A percentile compares a stretch with the other conserved stretches of the same genome.
These are phyloP conservation scores for Penicillium griseofulvum DNA, from an alignment of 2,329 filamentous ascomycete species.

Conservation along the genomic window DNA sequence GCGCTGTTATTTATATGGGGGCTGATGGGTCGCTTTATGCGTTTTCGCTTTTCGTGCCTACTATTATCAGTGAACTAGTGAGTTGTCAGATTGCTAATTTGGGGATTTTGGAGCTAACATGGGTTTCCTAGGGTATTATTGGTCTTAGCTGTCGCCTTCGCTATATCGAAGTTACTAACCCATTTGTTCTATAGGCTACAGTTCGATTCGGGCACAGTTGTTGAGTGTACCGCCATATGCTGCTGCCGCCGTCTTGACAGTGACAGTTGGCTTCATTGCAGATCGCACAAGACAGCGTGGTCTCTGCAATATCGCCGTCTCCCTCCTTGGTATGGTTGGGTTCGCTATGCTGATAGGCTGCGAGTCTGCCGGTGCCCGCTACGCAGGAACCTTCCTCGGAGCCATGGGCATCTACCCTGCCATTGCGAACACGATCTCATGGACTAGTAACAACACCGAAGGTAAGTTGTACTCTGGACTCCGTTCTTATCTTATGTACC, in stretches of 20 bases:
- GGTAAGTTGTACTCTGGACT: constrained; percentile 22
- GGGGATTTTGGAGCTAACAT: not conserved
- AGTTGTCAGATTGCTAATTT: constrained; percentile 11
- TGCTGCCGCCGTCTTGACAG: constrained; percentile 65
- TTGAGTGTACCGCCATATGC: constrained; percentile 75
- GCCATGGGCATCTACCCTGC: constrained; percentile 86
- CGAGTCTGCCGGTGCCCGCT: constrained; percentile 65
- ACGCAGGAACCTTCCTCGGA: constrained; percentile 79
- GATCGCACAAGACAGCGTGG: constrained; percentile 73
- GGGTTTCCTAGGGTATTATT: not conserved
- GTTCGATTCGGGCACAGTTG: constrained; percentile 64
- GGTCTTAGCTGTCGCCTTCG: not conserved
- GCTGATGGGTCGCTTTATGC: constrained; percentile 61
- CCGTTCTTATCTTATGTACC: not conserved
- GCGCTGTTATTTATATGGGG: constrained; percentile 76
- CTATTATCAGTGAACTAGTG: constrained; percentile 64
- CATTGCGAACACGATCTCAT: constrained; percentile 82
- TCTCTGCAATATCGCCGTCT: constrained; percentile 72
- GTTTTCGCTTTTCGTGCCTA: constrained; percentile 61
- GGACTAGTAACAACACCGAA: constrained; percentile 85
- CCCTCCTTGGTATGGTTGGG: constrained; percentile 69
- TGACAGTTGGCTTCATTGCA: constrained; percentile 69
- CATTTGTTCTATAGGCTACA: constrained; percentile 47
- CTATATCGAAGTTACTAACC: constrained; percentile 2
- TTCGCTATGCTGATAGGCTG: constrained; percentile 75